These are phyloP conservation scores for Xylaria sp. DNA, from an alignment of 495 filamentous ascomycete genomes.

Conservation along the genomic window DNA sequence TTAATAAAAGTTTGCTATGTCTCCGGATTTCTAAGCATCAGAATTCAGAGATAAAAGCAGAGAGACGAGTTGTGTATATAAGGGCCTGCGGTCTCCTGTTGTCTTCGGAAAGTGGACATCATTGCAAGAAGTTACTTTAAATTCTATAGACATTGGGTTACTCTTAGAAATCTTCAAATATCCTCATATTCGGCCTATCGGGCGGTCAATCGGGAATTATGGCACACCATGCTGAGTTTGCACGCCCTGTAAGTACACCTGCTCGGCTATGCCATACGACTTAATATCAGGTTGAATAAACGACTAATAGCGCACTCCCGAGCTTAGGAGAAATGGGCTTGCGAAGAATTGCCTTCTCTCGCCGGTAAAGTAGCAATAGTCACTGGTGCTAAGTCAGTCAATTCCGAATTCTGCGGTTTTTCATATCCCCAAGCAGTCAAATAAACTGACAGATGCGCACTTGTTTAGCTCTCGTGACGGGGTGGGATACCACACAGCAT, in stretches of 20 bases:
- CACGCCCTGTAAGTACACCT: neutral
- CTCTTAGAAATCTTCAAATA: neutral
- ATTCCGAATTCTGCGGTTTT: neutral
- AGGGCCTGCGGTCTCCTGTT: neutral
- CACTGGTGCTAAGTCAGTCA: neutral
- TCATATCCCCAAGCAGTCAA: neutral
- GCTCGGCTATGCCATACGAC: neutral
- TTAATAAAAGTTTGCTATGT: neutral
- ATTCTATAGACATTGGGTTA: neutral
- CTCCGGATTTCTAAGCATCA: neutral
- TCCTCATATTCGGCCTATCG: neutral
- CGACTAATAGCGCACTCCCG: neutral
- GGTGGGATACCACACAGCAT: neutral
- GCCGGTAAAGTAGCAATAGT: neutral
- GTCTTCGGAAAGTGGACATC: neutral
- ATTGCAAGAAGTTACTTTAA: neutral
- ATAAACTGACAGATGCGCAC: neutral
- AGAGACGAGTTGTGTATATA: neutral
- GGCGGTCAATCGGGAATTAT: neutral
- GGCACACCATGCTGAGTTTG: neutral
- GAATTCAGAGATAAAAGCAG: neutral
- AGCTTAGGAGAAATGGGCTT: conserved; percentile 2
- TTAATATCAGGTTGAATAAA: neutral
- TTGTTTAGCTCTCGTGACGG: neutral
- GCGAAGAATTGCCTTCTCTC: neutral